Percentiles rank a stretch among this genome's conserved stretches.
phyloP scores from a whole-genome alignment of 306 rosid species.

The Rosa rugosa region DNA sequence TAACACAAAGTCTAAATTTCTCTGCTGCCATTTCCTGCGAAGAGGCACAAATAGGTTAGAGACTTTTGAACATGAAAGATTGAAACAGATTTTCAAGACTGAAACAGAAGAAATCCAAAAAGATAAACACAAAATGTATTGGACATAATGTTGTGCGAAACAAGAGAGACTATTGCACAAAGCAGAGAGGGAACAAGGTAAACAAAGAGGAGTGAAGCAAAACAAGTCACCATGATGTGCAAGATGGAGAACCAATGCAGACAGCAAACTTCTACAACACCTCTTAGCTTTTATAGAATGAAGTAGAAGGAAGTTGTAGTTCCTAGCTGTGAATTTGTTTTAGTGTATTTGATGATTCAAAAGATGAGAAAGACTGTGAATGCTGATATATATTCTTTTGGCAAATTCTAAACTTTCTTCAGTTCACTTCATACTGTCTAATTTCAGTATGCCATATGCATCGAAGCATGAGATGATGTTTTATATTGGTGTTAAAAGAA shows the following conservation, averaged over 20 bases:
- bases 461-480: background rate
- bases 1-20: constrained; percentile 68
- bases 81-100: background rate
- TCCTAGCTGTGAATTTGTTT: background rate
- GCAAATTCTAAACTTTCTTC: background rate
- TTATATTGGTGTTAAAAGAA: background rate
- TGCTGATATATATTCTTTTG: background rate
- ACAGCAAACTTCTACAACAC: background rate
- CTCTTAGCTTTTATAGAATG: background rate
- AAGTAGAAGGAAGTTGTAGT: background rate
- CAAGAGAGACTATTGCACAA: background rate
- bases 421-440: background rate
- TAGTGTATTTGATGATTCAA: background rate
- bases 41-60: constrained; percentile 10
- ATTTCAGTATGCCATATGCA: background rate
- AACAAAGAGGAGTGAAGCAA: background rate
- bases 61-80: background rate
- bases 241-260: background rate
- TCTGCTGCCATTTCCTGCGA: constrained; percentile 76
- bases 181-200: background rate
- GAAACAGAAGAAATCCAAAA: background rate
- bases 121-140: background rate
- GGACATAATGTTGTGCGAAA: background rate
- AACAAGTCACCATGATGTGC: background rate
- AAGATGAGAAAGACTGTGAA: background rate